Conservation (phyloP, 768 basidiomycete genomes). For the Rhodotorula kratochvilovae region DNA sequence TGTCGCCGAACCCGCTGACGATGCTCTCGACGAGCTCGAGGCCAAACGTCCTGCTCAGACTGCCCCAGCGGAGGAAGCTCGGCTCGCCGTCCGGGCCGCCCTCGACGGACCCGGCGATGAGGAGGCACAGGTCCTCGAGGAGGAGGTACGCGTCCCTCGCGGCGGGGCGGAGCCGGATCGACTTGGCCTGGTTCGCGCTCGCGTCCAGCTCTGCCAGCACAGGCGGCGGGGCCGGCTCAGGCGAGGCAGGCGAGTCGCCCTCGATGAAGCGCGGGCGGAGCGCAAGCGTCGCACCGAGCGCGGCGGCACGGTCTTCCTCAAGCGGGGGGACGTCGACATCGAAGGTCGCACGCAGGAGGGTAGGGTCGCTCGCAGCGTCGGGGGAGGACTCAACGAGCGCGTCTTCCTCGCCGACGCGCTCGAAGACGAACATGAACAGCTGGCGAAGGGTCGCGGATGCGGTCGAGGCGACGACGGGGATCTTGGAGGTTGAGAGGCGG, state of each 20-base stretch:
- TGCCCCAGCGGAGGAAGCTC: constrained; percentile 72
- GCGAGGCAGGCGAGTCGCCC: constrained; percentile 3
- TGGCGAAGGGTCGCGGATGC: constrained; percentile 94
- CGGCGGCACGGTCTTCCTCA: constrained; percentile 27
- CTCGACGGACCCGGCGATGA: constrained; percentile 59
- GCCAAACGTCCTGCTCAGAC: constrained; percentile 85
- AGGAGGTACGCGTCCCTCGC: constrained; percentile 79
- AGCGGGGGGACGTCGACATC: constrained; percentile 30
- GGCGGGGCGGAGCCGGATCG: constrained; percentile 62
- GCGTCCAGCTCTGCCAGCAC: background rate
- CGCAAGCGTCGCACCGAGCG: background rate
- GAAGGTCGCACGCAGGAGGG: constrained; percentile 3
- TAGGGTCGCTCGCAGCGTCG: background rate
- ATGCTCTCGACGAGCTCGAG: constrained; percentile 97
- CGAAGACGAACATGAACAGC: constrained; percentile 94
- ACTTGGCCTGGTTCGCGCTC: constrained; percentile 2
- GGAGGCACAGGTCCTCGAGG: constrained; percentile 85
- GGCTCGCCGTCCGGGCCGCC: constrained; percentile 58
- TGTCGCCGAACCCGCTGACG: constrained; percentile 80
- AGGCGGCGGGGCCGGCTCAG: background rate
- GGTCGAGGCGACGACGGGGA: constrained; percentile 92
- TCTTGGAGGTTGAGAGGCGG: constrained; percentile 88
- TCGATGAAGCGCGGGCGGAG: background rate
- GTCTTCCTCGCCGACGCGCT: constrained; percentile 83
- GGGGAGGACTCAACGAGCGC: constrained; percentile 45